Base-by-base conservation (phyloP, 2,329 filamentous ascomycete species). In the Chaetomium sp. region DNA sequence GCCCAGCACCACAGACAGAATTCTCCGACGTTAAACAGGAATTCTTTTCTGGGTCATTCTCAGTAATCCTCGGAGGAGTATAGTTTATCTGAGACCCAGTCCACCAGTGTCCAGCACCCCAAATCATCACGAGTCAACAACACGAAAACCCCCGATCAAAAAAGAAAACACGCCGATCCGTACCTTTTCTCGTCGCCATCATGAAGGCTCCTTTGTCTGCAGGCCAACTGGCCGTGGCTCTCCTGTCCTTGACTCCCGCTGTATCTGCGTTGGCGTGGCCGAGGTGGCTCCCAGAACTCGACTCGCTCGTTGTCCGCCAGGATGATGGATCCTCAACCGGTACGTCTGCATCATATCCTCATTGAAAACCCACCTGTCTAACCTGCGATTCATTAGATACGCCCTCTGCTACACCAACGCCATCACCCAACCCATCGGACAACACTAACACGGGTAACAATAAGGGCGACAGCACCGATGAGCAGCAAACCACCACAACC, bases 201-300 rank as follows among this genome's bases (percentile, higher is more conserved):
- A 83, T 84, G 81, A 79, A 74, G 73, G 68, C 75, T 59, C 70
- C 76, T 60, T 69, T 69, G 49, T 72, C 72, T 49, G 63, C 80
- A 53, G 68, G 76, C 66, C 74, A 76, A 45, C 65, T 75, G 62
- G 69, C 80, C 62, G 74, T 79, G 51, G 61, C 78, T 54, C 72
- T 82, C 61, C 72, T 84, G 44, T 75, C 81, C 36, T 68, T 83
- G 52, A 70, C 77, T 7, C 73, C 76, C 12, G 61, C 80, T 27
- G 75, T 75, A n/a, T 74, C 78, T 53, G 80, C 68, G 1, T 63
- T 65, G 59, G 79, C 76, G 55, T 84, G 80, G 81, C 77, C 80
- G 19, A 70, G 68, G 59, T 82, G 78, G 76, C 69, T 84, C 40
- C 80, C 80, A 14, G 74, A 79, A 10, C 48, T 76, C 38, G 76